Conservation (phyloP, 1,139 yeast genomes). For the Candida sp. region DNA sequence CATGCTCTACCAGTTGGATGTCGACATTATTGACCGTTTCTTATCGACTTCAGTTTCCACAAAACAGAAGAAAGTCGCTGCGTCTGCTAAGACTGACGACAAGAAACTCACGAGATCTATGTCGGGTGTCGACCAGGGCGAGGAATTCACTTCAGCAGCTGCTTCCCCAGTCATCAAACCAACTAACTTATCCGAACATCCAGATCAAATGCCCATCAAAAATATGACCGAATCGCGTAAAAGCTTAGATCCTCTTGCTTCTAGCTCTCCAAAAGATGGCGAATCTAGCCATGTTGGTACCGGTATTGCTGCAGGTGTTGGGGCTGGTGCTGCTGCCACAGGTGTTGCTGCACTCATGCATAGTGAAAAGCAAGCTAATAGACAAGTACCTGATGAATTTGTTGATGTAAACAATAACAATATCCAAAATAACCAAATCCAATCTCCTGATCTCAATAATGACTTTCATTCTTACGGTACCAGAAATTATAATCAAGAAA, state of each 20-base stretch:
- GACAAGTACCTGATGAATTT: slow-evolving; percentile 10
- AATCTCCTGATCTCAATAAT: neutral
- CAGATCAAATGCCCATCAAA: slow-evolving; percentile 24
- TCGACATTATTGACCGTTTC: slow-evolving; percentile 33
- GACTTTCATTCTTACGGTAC: neutral
- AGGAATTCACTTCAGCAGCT: neutral
- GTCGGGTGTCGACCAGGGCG: slow-evolving; percentile 20
- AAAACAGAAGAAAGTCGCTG: slow-evolving; percentile 8
- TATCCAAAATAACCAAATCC: neutral
- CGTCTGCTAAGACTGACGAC: slow-evolving; percentile 13
- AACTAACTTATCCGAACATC: slow-evolving; percentile 15
- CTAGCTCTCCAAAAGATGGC: slow-evolving; percentile 6
- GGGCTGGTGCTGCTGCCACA: slow-evolving; percentile 10
- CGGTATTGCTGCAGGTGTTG: slow-evolving; percentile 7
- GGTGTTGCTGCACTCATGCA: slow-evolving; percentile 8
- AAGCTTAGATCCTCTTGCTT: slow-evolving; percentile 11
- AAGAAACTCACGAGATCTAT: slow-evolving; percentile 37
- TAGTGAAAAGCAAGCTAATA: slow-evolving; percentile 8
- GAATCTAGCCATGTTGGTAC: neutral
- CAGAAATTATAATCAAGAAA: neutral
- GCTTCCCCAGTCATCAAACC: neutral
- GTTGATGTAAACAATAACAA: slow-evolving; percentile 3
- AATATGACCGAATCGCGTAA: slow-evolving; percentile 7
- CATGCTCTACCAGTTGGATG: slow-evolving; percentile 61
- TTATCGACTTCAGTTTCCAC: slow-evolving; percentile 14